Conservation (phyloP, 331 rosid species). For the Malus hybrid region DNA sequence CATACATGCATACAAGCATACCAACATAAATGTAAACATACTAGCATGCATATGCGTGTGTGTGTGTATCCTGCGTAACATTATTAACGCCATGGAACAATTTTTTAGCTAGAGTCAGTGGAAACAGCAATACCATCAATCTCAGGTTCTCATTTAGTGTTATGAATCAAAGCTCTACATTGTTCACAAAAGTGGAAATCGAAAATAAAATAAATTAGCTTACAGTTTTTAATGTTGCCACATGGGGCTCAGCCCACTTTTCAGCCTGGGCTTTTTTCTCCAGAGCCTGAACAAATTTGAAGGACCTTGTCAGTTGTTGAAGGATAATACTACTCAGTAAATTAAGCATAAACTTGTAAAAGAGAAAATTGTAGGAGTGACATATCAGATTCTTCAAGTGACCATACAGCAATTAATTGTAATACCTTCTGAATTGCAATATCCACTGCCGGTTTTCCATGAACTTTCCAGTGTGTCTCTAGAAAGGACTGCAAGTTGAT, state of each 20-base stretch:
- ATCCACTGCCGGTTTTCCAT: conserved; percentile 66
- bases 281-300: conserved; percentile 38
- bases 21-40: not conserved
- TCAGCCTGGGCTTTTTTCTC: conserved; percentile 69
- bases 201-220: conserved; percentile 27
- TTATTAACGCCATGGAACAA: not conserved
- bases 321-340: not conserved
- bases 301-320: conserved; percentile 3
- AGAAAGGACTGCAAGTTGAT: conserved; percentile 33
- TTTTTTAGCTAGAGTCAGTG: not conserved
- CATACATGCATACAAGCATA: not conserved
- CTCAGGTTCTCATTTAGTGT: not conserved
- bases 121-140: not conserved
- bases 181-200: conserved; percentile 1
- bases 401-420: conserved; percentile 6
- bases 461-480: conserved; percentile 59
- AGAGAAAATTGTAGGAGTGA: not conserved
- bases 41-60: not conserved
- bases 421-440: conserved; percentile 57
- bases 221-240: conserved; percentile 66
- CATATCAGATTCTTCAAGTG: not conserved
- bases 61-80: not conserved
- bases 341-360: not conserved
- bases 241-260: conserved; percentile 85
- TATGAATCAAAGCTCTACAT: not conserved